phyloP scores from a whole-genome alignment of 2,329 filamentous ascomycete species.

The Colletotrichum abscissum region DNA sequence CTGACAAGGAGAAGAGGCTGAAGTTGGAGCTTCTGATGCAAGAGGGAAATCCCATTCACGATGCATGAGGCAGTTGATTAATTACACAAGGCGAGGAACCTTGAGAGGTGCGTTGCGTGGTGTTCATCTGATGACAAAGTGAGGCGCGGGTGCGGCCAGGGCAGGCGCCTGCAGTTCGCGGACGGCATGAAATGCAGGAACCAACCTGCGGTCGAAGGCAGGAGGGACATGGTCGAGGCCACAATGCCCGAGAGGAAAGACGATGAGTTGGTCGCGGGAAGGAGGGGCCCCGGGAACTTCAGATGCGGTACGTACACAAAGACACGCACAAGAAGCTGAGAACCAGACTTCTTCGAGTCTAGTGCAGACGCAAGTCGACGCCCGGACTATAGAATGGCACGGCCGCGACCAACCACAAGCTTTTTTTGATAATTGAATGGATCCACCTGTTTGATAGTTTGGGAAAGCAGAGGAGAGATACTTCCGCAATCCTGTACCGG shows the following conservation, averaged over 20 bases:
- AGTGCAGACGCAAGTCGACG: background rate
- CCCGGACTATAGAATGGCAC: slow-evolving; percentile 8
- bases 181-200: slow-evolving; percentile 13
- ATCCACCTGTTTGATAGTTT: slow-evolving; percentile 6
- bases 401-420: slow-evolving; percentile 29
- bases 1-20: background rate
- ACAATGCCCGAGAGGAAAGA: background rate
- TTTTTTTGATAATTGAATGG: slow-evolving; percentile 1
- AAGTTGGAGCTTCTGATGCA: background rate
- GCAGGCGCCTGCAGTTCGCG: background rate
- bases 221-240: background rate
- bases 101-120: background rate
- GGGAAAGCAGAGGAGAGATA: background rate
- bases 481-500: too few relatives aligned
- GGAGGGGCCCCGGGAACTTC: background rate
- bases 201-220: background rate
- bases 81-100: background rate
- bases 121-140: background rate
- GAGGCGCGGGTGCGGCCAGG: background rate
- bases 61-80: background rate
- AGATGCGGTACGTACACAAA: background rate
- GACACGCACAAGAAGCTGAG: background rate
- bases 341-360: background rate
- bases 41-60: background rate
- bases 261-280: background rate